Conservation (phyloP, 1,284 basidiomycete species). For the Papiliotrema laurentii region DNA sequence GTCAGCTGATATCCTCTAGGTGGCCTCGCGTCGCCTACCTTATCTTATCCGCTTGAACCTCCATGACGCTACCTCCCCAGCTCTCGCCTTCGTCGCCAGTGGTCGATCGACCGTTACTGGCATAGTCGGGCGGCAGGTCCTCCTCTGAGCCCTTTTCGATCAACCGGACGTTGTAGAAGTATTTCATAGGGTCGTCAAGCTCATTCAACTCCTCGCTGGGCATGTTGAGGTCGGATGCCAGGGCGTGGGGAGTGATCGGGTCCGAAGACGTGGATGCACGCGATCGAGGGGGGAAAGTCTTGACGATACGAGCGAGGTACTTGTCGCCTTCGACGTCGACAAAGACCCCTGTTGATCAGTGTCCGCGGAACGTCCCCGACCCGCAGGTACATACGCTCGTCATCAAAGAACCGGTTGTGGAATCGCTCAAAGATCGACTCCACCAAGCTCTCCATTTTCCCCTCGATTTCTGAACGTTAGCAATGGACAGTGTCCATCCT, state of each 20-base stretch:
- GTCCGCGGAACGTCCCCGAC: no score
- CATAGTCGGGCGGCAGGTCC: constrained; percentile 20
- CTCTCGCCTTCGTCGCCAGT: constrained; percentile 54
- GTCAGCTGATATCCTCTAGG: not conserved
- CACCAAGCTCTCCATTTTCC: constrained; percentile 87
- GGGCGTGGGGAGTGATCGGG: constrained; percentile 41
- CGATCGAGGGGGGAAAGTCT: constrained; percentile 53
- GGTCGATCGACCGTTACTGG: constrained; percentile 14
- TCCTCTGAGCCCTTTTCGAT: constrained; percentile 37
- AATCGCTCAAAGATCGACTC: constrained; percentile 93
- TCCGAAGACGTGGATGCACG: constrained; percentile 30
- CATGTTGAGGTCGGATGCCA: constrained; percentile 75
- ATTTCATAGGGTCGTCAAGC: constrained; percentile 73
- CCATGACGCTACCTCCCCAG: constrained; percentile 59
- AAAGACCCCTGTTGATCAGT: constrained; percentile 62
- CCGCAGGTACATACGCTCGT: constrained; percentile 65
- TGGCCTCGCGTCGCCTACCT: constrained; percentile 55
- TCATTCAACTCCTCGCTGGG: constrained; percentile 65
- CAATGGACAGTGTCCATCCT: not conserved
- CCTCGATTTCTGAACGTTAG: constrained; percentile 72
- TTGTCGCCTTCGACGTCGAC: constrained; percentile 78
- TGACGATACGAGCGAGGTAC: constrained; percentile 51
- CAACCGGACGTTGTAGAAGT: constrained; percentile 84
- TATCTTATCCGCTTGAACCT: constrained; percentile 72
- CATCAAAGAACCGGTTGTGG: constrained; percentile 87